Conservation (phyloP, 2,329 filamentous ascomycete species). For the Fonsecaea erecta region DNA sequence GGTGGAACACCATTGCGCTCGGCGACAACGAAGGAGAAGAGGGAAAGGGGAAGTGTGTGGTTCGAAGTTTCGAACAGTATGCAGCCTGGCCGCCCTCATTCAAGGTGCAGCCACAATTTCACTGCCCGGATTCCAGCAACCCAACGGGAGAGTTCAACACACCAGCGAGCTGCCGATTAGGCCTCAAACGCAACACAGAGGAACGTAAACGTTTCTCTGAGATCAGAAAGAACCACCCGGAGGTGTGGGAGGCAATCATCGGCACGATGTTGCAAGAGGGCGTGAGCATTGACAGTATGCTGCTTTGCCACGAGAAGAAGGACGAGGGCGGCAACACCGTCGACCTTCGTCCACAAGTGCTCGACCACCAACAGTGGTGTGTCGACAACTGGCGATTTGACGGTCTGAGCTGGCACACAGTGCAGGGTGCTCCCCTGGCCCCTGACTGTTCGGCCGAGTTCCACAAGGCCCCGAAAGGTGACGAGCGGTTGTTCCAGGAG, state of each 20-base stretch:
- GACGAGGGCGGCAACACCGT: not conserved
- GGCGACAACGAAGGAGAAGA: not conserved
- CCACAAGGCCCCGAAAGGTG: not conserved
- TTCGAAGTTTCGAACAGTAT: not conserved
- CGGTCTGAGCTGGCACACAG: not conserved
- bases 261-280: conserved; percentile 19
- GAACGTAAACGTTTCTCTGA: not conserved
- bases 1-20: not conserved
- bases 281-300: conserved; percentile 9
- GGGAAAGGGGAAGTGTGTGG: not conserved
- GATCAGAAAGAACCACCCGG: conserved; percentile 1
- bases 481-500: not conserved
- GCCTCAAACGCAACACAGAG: not conserved
- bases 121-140: not conserved
- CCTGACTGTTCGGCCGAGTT: not conserved
- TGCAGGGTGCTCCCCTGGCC: not conserved
- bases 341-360: conserved; percentile 6
- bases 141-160: not conserved
- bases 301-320: not conserved
- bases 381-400: conserved; percentile 8
- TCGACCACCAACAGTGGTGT: conserved; percentile 4
- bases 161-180: not conserved
- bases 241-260: conserved; percentile 13
- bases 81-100: not conserved
- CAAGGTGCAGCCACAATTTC: conserved; percentile 1